Conservation (phyloP, 495 filamentous ascomycete genomes). For the Zalerion maritima region DNA sequence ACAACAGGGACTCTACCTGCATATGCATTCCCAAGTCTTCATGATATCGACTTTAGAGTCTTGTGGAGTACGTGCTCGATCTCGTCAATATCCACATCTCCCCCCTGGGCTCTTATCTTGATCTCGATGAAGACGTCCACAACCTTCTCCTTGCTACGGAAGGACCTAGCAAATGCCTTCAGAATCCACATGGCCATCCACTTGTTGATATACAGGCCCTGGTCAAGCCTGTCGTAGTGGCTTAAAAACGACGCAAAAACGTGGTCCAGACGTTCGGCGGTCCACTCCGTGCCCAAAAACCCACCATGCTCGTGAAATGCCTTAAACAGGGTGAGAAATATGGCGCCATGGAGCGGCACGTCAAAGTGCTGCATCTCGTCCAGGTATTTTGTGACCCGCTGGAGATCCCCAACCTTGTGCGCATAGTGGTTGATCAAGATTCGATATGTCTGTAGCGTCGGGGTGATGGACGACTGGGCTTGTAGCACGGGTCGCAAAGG, state of each 20-base stretch:
- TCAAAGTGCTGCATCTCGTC: constrained; percentile 47
- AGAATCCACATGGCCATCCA: constrained; percentile 36
- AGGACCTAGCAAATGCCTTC: constrained; percentile 29
- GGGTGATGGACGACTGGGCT: constrained; percentile 37
- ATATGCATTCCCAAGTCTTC: no score
- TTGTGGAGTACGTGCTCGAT: no score
- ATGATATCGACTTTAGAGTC: no score
- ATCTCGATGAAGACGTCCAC: constrained; percentile 22
- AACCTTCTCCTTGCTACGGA: constrained; percentile 17
- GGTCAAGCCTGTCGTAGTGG: constrained; percentile 21
- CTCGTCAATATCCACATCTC: no score
- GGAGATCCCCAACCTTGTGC: constrained; percentile 39
- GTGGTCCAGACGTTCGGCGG: constrained; percentile 36
- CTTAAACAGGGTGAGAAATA: constrained; percentile 56
- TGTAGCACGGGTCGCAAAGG: constrained; percentile 33
- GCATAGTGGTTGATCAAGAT: constrained; percentile 46
- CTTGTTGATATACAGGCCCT: constrained; percentile 26
- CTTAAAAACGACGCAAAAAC: constrained; percentile 30
- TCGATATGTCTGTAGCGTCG: constrained; percentile 48
- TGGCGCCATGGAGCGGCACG: constrained; percentile 42
- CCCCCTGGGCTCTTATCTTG: no score
- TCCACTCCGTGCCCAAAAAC: constrained; percentile 48
- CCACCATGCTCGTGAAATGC: constrained; percentile 62
- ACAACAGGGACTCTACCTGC: no score
- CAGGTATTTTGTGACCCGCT: constrained; percentile 39